Evolutionary conservation across 352 stramenopile genomes (phyloP).

Genomic region (Globisporangium yorkense): DNA sequence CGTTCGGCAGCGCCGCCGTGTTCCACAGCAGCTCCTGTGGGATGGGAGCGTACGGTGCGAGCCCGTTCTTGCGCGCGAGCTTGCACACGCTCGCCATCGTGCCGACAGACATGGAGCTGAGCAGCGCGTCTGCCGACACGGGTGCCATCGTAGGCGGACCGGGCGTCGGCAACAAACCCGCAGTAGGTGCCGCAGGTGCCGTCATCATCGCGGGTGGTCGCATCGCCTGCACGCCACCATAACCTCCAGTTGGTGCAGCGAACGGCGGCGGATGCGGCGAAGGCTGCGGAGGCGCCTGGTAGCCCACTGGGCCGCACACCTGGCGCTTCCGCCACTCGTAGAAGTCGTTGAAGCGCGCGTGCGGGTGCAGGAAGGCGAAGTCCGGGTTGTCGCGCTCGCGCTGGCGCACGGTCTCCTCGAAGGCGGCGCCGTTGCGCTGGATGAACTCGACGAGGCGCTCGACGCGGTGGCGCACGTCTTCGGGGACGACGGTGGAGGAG

Average conservation of each 20-base stretch:
- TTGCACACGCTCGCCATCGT: constrained; percentile 56
- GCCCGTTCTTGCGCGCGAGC: constrained; percentile 22
- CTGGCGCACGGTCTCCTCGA: constrained; percentile 38
- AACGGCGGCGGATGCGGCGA: constrained; percentile 4
- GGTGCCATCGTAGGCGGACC: neutral
- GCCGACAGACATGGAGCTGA: constrained; percentile 29
- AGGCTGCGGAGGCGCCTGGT: neutral
- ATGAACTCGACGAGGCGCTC: constrained; percentile 58
- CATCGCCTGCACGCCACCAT: neutral
- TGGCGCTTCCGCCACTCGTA: constrained; percentile 48
- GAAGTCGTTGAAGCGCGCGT: constrained; percentile 41
- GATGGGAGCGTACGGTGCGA: constrained; percentile 35
- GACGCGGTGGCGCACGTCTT: constrained; percentile 41
- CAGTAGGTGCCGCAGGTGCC: neutral
- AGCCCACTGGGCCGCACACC: constrained; percentile 5
- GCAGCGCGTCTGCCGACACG: constrained; percentile 1
- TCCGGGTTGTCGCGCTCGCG: constrained; percentile 47
- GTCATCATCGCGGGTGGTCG: neutral
- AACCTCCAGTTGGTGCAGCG: neutral
- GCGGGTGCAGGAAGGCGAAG: constrained; percentile 43
- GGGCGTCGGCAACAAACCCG: neutral
- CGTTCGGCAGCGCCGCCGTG: constrained; percentile 20
- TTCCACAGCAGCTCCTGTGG: constrained; percentile 28
- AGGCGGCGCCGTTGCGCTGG: constrained; percentile 42
- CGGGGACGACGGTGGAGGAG: constrained; percentile 18